phyloP scores from a whole-genome alignment of 179 eudicot species.

The Spergularia azorica region DNA sequence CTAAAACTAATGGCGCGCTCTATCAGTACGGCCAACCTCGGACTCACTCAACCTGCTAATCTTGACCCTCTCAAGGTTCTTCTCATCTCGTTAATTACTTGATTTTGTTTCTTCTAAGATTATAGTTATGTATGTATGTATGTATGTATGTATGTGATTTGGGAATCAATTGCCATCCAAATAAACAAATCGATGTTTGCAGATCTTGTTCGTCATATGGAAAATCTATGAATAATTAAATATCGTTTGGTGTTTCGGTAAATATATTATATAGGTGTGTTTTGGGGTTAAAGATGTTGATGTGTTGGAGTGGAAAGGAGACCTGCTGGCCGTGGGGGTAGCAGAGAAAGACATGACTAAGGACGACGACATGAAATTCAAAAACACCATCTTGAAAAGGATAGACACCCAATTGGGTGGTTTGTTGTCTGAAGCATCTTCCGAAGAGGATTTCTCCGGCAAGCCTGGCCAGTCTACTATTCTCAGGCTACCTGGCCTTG shows the following conservation, averaged over 20 bases:
- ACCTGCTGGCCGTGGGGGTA: slow-evolving; percentile 87
- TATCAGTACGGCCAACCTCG: slow-evolving; percentile 51
- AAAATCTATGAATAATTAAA: too few relatives aligned
- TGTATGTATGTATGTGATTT: neutral
- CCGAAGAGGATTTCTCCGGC: slow-evolving; percentile 88
- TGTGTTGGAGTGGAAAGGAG: slow-evolving; percentile 86
- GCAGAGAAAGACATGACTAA: slow-evolving; percentile 82
- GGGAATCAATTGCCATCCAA: neutral
- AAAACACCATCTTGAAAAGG: slow-evolving; percentile 58
- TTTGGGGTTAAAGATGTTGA: slow-evolving; percentile 82
- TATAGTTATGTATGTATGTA: neutral
- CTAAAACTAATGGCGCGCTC: slow-evolving; percentile 57
- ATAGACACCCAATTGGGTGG: slow-evolving; percentile 69
- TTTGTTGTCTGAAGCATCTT: slow-evolving; percentile 64
- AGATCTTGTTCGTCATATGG: too few relatives aligned
- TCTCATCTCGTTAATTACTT: neutral
- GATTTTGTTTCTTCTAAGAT: neutral
- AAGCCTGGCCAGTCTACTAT: slow-evolving; percentile 73
- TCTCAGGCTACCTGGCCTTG: slow-evolving; percentile 80
- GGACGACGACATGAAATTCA: slow-evolving; percentile 63
- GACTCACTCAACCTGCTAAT: slow-evolving; percentile 66
- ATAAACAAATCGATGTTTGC: too few relatives aligned
- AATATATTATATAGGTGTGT: slow-evolving; percentile 41
- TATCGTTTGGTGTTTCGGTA: too few relatives aligned
- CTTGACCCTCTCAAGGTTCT: slow-evolving; percentile 57